Base-by-base conservation (phyloP, 306 rosid genomes). In the Macrotyloma uniflorum region DNA sequence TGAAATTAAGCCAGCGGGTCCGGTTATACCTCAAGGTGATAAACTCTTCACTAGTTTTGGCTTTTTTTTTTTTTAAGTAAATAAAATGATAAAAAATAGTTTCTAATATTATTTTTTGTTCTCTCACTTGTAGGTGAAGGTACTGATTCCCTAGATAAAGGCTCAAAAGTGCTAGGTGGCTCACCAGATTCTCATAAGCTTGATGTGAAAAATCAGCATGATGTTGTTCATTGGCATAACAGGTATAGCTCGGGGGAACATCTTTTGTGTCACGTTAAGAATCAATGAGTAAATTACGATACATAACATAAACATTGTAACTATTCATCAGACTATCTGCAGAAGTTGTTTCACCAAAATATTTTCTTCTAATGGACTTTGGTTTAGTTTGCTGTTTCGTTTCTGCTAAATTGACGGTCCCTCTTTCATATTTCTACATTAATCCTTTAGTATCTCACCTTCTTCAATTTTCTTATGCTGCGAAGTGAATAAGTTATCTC, bases 171-270 rank as follows among this genome's bases (percentile, higher is more conserved):
- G 76, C 97, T 89, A 83, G 88, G 84, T 43, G 90, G 90, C 63
- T 72, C 83, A n/a, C 72, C 97, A 0, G 97, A 88, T 67, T 77
- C 97, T 76, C 90, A 85, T 6, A 91, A 85, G 82, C 77, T 58
- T 76, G 98, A 91, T 79, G 79, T 68, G 13, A 89, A 91, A 83
- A 86, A 82, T 85, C 92, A 91, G 69, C 90, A 86, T 83, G 97
- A 91, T 77, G 89, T 66, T 72, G 89, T 95, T 86, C 98, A 91
- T 79, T 95, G 98, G 98, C 98, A 95, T 88, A 79, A 85, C 43
- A 95, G 97, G 98, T 89, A 86, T 78, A 38, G 18, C 77, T 62
- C 26, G 53, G 42, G 36, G 33, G 18, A 80, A 42, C 43, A 55
- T 72, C 49, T 63, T 24, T 30, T 20, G 33, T 51, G 10, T 20